Percentiles rank a stretch among this genome's conserved stretches.
These are phyloP conservation scores for Raffaelea deltoideospora DNA, from an alignment of 2,329 filamentous ascomycete species.

Conservation along the genomic window DNA sequence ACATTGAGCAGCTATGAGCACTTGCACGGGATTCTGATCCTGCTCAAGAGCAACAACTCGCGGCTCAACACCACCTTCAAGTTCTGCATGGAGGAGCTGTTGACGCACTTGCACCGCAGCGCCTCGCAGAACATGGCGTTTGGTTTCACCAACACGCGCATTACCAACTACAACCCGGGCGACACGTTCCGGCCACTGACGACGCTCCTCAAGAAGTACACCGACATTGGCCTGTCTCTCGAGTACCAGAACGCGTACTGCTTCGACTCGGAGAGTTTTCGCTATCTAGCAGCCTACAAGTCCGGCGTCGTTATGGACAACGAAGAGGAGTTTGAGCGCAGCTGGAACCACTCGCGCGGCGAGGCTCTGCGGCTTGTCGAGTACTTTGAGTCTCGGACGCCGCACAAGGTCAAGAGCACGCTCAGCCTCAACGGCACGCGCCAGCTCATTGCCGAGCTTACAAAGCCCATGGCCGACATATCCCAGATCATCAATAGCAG, in stretches of 20 bases:
- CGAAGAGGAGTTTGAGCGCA: conserved; percentile 17
- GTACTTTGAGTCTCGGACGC: conserved; percentile 13
- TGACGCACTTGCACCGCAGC: conserved; percentile 22
- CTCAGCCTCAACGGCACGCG: conserved; percentile 23
- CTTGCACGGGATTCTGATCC: conserved; percentile 25
- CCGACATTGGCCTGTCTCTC: conserved; percentile 15
- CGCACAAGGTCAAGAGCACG: conserved; percentile 20
- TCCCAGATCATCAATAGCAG: conserved; percentile 16
- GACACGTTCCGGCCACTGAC: conserved; percentile 22
- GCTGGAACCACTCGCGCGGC: conserved; percentile 20
- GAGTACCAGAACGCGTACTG: conserved; percentile 20
- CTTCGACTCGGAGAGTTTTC: conserved; percentile 28
- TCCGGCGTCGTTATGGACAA: conserved; percentile 16
- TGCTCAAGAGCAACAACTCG: conserved; percentile 23
- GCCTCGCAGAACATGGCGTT: conserved; percentile 24
- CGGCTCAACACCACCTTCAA: conserved; percentile 21
- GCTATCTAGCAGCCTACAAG: conserved; percentile 22
- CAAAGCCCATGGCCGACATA: conserved; percentile 22
- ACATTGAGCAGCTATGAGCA: conserved; percentile 18
- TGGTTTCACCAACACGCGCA: conserved; percentile 26
- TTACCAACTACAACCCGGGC: conserved; percentile 24
- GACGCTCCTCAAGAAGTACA: conserved; percentile 15
- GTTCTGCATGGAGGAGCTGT: conserved; percentile 24
- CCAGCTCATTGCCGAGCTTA: conserved; percentile 19
- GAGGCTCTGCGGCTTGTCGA: conserved; percentile 17